Evolutionary conservation across 140 eudicot genomes (phyloP).

Genomic region (Oenanthe javanica): DNA sequence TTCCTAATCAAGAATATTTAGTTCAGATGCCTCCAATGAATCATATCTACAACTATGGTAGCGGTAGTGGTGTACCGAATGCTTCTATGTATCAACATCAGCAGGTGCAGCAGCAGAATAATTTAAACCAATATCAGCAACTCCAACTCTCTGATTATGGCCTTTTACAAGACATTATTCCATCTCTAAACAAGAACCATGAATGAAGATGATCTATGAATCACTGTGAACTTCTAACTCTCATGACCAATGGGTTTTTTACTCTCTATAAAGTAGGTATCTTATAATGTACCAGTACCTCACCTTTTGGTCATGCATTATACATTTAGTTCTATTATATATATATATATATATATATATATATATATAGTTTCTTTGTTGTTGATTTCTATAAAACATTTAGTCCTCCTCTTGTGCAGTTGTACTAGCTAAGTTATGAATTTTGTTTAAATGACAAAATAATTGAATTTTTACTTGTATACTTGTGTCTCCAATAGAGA

Average conservation of each 20-base stretch:
- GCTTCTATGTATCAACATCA: conserved; percentile 16
- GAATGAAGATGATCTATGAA: neutral
- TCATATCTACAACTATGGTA: conserved; percentile 20
- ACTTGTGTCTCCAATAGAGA: too few relatives aligned
- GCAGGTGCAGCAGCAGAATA: conserved; percentile 27
- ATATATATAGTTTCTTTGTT: neutral
- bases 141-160: conserved; percentile 55
- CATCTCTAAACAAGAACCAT: conserved; percentile 55
- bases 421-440: neutral
- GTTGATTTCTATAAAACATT: neutral
- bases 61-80: neutral
- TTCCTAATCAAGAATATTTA: conserved; percentile 31
- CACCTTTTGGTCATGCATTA: conserved; percentile 4
- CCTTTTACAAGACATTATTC: conserved; percentile 68
- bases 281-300: conserved; percentile 3
- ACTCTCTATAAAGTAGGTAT: conserved; percentile 6
- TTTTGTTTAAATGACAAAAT: neutral
- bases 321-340: neutral
- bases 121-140: conserved; percentile 32
- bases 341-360: neutral
- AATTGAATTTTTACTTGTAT: neutral
- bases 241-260: conserved; percentile 11
- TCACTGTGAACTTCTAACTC: conserved; percentile 6
- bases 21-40: conserved; percentile 34
- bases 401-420: neutral